Evolutionary conservation across 495 filamentous ascomycete species (phyloP), one percentile per base, ranked within the genome.

Genomic region (Xylaria intraflava): DNA sequence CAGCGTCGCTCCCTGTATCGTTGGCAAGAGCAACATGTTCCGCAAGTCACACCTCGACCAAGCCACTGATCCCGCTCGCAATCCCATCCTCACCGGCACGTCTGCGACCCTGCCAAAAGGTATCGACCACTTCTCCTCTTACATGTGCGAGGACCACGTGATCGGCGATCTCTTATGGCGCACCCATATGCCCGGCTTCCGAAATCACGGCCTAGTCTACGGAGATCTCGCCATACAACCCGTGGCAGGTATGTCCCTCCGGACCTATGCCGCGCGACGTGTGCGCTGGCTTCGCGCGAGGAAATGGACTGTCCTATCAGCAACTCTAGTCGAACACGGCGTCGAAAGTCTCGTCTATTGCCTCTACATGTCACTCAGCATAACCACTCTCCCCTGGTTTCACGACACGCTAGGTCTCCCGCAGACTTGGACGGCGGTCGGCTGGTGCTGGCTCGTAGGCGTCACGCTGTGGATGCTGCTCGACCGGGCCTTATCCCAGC

Each of bases 21-120:
- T 97, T 6, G 93, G 93, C 23, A 99, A 99, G 71, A 94, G 88
- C 49, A 97, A 93, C 70, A 95, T 99, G 87, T 97, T 97, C 75
- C 87, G 93, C 24, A 86, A 85, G 44, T 91, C 90, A 0, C 92
- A 99, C 62, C 82, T 99, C 23, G 79, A 89, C 62, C 78, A 78
- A 53, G 78, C 94, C 17, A 96, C 91, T n/a, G 64, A 75, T 44
- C 77, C 72, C 8, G 59, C 62, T 17, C 75, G 47, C 36, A 78
- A 73, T 62, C 73, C 68, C 19, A 60, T 70, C 46, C 66, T 77
- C 58, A 65, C 68, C 27, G 57, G 78, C 61, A 55, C 71, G 57
- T 64, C 77, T 48, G 60, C 71, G 45, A 58, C 67, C 53, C 73
- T 78, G 10, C 72, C 73, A 35, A 78, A 80, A 0, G 91, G 92